Conservation (phyloP, 768 basidiomycete species). For the Leccinum imitatum region DNA sequence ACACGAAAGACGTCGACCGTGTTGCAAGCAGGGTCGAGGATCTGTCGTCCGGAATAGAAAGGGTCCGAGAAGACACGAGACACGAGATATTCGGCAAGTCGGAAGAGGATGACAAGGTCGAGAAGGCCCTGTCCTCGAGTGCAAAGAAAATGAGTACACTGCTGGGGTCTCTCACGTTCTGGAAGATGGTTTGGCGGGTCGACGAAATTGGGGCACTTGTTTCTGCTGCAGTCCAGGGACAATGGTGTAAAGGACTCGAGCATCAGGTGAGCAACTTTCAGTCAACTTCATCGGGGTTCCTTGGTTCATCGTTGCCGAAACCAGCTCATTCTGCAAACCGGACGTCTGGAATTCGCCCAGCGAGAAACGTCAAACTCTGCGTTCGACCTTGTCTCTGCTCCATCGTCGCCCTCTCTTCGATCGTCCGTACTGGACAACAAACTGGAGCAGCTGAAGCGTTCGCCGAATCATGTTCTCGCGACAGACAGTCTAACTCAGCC, state of each 20-base stretch:
- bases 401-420: conserved; percentile 34
- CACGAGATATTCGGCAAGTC: conserved; percentile 40
- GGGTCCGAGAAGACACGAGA: conserved; percentile 36
- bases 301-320: not conserved
- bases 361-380: conserved; percentile 41
- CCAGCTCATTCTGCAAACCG: conserved; percentile 66
- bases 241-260: conserved; percentile 49
- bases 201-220: conserved; percentile 40
- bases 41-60: conserved; percentile 40
- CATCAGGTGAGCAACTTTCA: conserved; percentile 39
- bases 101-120: conserved; percentile 21
- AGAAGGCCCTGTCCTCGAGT: conserved; percentile 29
- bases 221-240: conserved; percentile 30
- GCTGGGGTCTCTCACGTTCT: conserved; percentile 37
- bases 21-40: conserved; percentile 36
- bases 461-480: conserved; percentile 46
- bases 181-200: conserved; percentile 40
- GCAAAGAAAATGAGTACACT: conserved; percentile 31
- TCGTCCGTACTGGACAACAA: conserved; percentile 60
- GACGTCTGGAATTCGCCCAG: conserved; percentile 53
- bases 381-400: conserved; percentile 37
- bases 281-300: not conserved
- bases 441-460: conserved; percentile 50
- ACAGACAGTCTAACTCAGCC: conserved; percentile 50
- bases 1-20: conserved; percentile 36